Percentiles rank a stretch among this genome's conserved stretches.
Evolutionary conservation across 345 rosid species (phyloP).

Genomic region (Populus pruinosa): DNA sequence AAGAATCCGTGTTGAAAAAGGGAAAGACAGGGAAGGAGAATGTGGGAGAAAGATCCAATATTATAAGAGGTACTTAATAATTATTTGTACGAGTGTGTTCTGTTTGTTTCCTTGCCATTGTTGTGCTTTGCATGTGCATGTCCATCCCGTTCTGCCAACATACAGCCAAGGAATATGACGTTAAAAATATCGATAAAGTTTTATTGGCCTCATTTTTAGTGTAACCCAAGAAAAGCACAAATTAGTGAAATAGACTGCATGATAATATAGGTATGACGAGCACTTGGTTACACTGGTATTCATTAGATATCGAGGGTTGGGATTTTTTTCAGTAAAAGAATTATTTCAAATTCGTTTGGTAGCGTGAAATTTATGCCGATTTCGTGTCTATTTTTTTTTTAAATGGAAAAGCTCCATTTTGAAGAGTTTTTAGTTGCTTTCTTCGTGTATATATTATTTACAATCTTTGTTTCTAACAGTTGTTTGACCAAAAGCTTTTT

Average conservation of each 20-base stretch:
- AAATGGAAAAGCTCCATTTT: too few relatives aligned
- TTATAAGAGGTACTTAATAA: slow-evolving; percentile 36
- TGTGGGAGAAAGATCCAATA: slow-evolving; percentile 38
- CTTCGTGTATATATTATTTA: not conserved
- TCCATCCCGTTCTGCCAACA: not conserved
- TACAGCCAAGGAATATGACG: not conserved
- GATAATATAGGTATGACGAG: not conserved
- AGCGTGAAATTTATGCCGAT: too few relatives aligned
- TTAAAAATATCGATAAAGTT: not conserved
- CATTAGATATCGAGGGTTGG: not conserved
- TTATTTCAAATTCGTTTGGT: not conserved
- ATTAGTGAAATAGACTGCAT: not conserved
- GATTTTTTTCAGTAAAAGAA: too few relatives aligned
- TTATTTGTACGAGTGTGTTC: not conserved
- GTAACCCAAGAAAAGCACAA: slow-evolving; percentile 1
- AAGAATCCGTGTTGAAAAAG: slow-evolving; percentile 66
- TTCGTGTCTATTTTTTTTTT: too few relatives aligned
- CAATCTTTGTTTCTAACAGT: too few relatives aligned
- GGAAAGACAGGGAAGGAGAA: slow-evolving; percentile 97
- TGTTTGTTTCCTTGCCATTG: not conserved
- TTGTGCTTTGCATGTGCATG: slow-evolving; percentile 5
- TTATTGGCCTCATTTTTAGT: not conserved
- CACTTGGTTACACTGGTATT: not conserved
- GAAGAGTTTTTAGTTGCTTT: too few relatives aligned
- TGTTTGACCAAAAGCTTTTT: not conserved